These are phyloP conservation scores for Thielaviopsis punctulata DNA, from an alignment of 2,329 filamentous ascomycete species.

Conservation along the genomic window DNA sequence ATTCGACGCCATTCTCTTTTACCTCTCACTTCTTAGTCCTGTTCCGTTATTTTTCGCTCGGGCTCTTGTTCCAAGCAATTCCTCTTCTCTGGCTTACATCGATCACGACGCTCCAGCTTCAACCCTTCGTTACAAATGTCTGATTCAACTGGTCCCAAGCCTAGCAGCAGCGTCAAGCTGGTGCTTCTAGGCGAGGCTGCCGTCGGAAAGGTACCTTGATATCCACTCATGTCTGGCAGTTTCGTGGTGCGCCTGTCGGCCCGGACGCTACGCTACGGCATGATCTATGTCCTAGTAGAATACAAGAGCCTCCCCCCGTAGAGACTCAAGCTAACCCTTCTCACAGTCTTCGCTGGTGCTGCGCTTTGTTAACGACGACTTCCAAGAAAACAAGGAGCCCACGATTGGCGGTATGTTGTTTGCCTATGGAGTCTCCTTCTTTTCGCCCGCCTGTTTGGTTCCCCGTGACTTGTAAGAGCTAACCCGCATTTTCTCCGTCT, in stretches of 20 bases:
- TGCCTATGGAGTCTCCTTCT: background rate
- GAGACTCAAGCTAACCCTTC: slow-evolving; percentile 9
- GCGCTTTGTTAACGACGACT: slow-evolving; percentile 98
- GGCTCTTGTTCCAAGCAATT: background rate
- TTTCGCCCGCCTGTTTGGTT: background rate
- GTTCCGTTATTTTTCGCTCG: background rate
- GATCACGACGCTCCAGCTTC: background rate
- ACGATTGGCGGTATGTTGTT: slow-evolving; percentile 74
- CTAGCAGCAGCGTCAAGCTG: slow-evolving; percentile 98
- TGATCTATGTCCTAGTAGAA: background rate
- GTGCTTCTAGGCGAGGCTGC: slow-evolving; percentile 94
- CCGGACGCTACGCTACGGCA: background rate
- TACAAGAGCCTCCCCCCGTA: too few species aligned
- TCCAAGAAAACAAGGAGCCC: slow-evolving; percentile 98
- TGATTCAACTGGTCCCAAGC: slow-evolving; percentile 57
- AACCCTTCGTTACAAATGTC: slow-evolving; percentile 20
- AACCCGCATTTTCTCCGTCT: slow-evolving; percentile 7
- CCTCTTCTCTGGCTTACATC: background rate
- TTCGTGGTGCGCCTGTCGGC: background rate
- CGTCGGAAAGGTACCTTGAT: slow-evolving; percentile 72
- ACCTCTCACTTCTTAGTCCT: background rate
- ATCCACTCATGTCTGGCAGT: background rate
- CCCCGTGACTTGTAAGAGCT: slow-evolving; percentile 1
- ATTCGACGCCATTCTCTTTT: background rate
- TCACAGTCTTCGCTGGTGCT: slow-evolving; percentile 82